phyloP scores from a whole-genome alignment of 345 rosid genomes.

The Draba incana region DNA sequence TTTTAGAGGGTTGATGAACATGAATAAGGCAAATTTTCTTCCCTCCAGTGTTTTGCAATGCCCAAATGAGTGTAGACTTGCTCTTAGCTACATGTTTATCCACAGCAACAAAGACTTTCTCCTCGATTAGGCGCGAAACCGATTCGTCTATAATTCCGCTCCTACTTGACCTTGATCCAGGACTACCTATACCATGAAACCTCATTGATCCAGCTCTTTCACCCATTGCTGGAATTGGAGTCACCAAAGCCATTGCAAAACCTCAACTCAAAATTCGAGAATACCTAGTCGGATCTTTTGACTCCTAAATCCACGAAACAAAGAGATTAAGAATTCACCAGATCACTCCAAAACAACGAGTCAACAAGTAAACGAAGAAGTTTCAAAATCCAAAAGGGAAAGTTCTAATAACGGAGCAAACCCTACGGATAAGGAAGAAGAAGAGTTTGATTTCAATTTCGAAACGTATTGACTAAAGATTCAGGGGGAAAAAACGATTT shows the following conservation, averaged over 20 bases:
- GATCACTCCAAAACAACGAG: slow-evolving; percentile 19
- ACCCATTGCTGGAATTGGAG: slow-evolving; percentile 43
- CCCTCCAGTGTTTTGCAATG: slow-evolving; percentile 70
- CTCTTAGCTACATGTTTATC: slow-evolving; percentile 55
- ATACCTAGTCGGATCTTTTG: slow-evolving; percentile 21
- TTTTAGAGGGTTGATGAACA: slow-evolving; percentile 68
- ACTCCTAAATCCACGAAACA: slow-evolving; percentile 17
- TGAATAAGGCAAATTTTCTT: slow-evolving; percentile 71
- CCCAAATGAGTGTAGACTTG: slow-evolving; percentile 63
- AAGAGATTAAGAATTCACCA: slow-evolving; percentile 9
- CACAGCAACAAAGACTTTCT: slow-evolving; percentile 69
- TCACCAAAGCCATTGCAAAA: slow-evolving; percentile 58
- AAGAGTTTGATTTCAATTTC: neutral
- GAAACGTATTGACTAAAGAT: slow-evolving; percentile 25
- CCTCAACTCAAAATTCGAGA: slow-evolving; percentile 3
- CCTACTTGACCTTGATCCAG: slow-evolving; percentile 44
- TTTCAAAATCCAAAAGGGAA: slow-evolving; percentile 21
- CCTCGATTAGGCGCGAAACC: slow-evolving; percentile 56
- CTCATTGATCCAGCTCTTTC: slow-evolving; percentile 44
- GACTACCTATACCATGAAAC: slow-evolving; percentile 37
- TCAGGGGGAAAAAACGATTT: neutral
- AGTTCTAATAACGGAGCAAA: slow-evolving; percentile 13
- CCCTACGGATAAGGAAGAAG: too few species aligned
- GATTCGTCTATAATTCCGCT: slow-evolving; percentile 45
- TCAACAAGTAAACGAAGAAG: neutral